These are phyloP conservation scores for Tricholoma sp. DNA, from an alignment of 768 basidiomycete genomes.

Conservation along the genomic window DNA sequence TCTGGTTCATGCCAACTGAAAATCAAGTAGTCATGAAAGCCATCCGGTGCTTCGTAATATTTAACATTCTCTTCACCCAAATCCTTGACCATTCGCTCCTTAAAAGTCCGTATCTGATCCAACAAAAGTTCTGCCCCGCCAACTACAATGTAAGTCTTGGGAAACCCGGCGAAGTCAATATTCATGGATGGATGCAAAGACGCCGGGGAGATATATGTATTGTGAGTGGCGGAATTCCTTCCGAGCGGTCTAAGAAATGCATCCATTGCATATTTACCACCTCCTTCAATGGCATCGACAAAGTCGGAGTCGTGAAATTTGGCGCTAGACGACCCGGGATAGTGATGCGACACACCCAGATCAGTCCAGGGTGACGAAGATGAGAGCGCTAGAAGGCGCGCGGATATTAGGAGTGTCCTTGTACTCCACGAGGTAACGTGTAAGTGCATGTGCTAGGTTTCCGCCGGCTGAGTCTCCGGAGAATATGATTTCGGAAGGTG, in stretches of 20 bases:
- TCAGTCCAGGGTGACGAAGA: slow-evolving; percentile 56
- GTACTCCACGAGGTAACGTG: slow-evolving; percentile 59
- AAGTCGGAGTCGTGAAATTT: slow-evolving; percentile 33
- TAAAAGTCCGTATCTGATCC: slow-evolving; percentile 44
- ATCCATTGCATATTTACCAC: slow-evolving; percentile 26
- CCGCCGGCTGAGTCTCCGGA: slow-evolving; percentile 77
- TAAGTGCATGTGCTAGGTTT: slow-evolving; percentile 61
- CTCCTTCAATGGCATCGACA: slow-evolving; percentile 16
- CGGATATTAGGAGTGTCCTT: no score
- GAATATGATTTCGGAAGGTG: slow-evolving; percentile 56
- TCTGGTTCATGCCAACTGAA: slow-evolving; percentile 52
- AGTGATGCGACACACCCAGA: slow-evolving; percentile 34
- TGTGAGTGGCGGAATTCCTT: slow-evolving; percentile 35
- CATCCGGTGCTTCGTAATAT: slow-evolving; percentile 49
- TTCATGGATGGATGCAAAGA: slow-evolving; percentile 32
- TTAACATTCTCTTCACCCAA: slow-evolving; percentile 42
- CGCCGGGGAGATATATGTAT: slow-evolving; percentile 57
- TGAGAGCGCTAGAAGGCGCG: no score
- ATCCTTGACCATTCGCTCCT: slow-evolving; percentile 45
- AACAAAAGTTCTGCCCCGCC: slow-evolving; percentile 53
- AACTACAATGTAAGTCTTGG: slow-evolving; percentile 51
- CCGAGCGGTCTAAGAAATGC: slow-evolving; percentile 48
- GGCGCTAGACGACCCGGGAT: slow-evolving; percentile 32
- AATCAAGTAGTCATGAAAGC: slow-evolving; percentile 48
- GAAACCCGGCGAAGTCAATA: slow-evolving; percentile 50